Evolutionary conservation across 148 eudicot species (phyloP).

Genomic region (Rhododendron ferrugineum): DNA sequence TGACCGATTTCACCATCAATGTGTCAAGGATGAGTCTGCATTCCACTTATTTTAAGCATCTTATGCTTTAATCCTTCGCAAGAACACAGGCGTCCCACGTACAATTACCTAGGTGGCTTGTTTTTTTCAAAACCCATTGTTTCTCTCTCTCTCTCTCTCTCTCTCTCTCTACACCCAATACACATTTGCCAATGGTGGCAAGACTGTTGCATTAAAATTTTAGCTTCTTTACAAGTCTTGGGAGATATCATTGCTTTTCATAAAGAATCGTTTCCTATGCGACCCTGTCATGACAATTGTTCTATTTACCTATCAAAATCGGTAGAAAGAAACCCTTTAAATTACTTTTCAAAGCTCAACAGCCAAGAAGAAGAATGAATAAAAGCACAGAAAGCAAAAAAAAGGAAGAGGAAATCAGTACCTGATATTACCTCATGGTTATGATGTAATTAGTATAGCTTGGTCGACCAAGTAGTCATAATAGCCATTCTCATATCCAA

Average conservation of each 20-base stretch:
- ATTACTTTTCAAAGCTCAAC: not conserved
- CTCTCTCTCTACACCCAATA: not conserved
- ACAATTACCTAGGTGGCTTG: not conserved
- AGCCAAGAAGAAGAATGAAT: not conserved
- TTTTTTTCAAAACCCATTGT: not conserved
- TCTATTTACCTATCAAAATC: not conserved
- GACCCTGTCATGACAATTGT: not conserved
- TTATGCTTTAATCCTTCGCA: constrained; percentile 15
- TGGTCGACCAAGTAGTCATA: not conserved
- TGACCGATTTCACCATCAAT: constrained; percentile 34
- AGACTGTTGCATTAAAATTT: not conserved
- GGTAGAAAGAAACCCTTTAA: not conserved
- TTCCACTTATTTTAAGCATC: constrained; percentile 39
- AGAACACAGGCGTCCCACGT: not conserved
- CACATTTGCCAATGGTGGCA: constrained; percentile 3
- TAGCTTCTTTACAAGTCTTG: constrained; percentile 6
- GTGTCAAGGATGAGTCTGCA: constrained; percentile 34
- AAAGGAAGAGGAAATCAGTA: not conserved
- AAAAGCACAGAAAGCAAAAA: not conserved
- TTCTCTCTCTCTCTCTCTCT: not conserved
- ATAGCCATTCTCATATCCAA: not conserved
- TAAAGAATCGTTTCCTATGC: not conserved
- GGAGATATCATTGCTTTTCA: not conserved
- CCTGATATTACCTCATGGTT: not conserved
- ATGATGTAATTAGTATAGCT: not conserved